These are phyloP conservation scores for Thelonectria olida DNA, from an alignment of 2,329 filamentous ascomycete species.

Conservation along the genomic window DNA sequence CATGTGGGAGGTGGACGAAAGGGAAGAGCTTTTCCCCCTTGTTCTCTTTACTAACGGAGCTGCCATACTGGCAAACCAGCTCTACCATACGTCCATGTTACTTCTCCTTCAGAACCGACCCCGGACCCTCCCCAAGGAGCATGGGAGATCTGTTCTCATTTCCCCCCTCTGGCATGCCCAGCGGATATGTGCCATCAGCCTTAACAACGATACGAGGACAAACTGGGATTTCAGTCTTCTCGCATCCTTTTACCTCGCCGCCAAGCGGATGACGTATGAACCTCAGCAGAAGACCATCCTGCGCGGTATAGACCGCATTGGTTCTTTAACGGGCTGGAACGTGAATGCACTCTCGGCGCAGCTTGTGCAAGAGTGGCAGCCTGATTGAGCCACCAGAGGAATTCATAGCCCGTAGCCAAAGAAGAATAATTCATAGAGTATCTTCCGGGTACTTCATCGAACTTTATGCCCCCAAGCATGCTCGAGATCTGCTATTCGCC, in stretches of 20 bases:
- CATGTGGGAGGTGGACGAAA: conserved; percentile 45
- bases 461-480: conserved; percentile 50
- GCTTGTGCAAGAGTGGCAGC: conserved; percentile 42
- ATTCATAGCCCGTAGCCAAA: conserved; percentile 2
- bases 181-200: conserved; percentile 58
- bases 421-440: background rate
- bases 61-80: conserved; percentile 60
- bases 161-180: conserved; percentile 60
- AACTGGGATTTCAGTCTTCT: conserved; percentile 60
- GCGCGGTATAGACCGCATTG: conserved; percentile 48
- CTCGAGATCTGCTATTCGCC: conserved; percentile 63
- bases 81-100: conserved; percentile 65
- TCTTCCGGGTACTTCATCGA: conserved; percentile 17
- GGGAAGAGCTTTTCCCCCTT: conserved; percentile 44
- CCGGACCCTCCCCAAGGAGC: conserved; percentile 48
- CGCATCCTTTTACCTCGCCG: conserved; percentile 55
- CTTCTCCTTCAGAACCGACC: conserved; percentile 62
- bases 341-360: conserved; percentile 36
- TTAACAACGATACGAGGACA: conserved; percentile 55
- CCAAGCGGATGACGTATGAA: conserved; percentile 57
- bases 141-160: conserved; percentile 43
- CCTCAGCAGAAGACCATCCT: conserved; percentile 56
- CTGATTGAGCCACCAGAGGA: conserved; percentile 21
- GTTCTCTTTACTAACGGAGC: conserved; percentile 51
- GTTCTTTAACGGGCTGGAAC: conserved; percentile 54